Evolutionary conservation across 2,329 filamentous ascomycete species (phyloP), one percentile per base, ranked within the genome.

Genomic region (Celoporthe dispersa): DNA sequence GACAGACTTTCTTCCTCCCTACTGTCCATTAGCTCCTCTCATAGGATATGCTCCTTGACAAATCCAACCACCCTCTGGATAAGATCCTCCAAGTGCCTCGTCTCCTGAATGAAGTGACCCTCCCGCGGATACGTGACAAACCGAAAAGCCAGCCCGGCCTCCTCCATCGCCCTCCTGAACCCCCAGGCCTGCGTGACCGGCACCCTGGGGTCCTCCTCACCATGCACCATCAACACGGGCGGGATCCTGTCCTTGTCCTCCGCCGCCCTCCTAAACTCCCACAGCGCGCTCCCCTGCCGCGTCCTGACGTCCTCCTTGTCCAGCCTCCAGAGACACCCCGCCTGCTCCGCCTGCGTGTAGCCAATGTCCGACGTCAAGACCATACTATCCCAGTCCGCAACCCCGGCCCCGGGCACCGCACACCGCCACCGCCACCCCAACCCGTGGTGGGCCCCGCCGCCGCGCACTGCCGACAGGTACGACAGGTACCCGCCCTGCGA

Each of bases 401-500:
- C 73, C 0, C 81, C 81, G 1, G 79, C 79, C 0, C 80, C 78
- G 0, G 79, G 77, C 0, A 83, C 77, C 1, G 75, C 74, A 6
- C 78, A 81, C 11, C 74, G 72, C 73, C 81, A 82, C 3, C 73
- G 72, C 80, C 81, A 83, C 1, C 75, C 79, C 0, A 74, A 72
- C 1, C 69, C 74, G 66, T 79, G 75, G 1, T 48, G 8, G 6
- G 7, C 19, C 19, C 74, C 69, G 6, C 79, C 79, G 68, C 82
- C 81, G 19, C 80, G 77, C 2, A 79, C 79, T 33, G 75, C 74
- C 37, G 75, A 76, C 1, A 83, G 75, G 71, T 80, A 82, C 2
- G 78, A 75, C 0, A 83, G 71, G 19, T 78, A 79, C 1, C 81
- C 81, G 12, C 81, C 81, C 70, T 82, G 80, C 31, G 76, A 78